Conservation (phyloP, 2,329 filamentous ascomycete species). For the Verticillium klebahnii region DNA sequence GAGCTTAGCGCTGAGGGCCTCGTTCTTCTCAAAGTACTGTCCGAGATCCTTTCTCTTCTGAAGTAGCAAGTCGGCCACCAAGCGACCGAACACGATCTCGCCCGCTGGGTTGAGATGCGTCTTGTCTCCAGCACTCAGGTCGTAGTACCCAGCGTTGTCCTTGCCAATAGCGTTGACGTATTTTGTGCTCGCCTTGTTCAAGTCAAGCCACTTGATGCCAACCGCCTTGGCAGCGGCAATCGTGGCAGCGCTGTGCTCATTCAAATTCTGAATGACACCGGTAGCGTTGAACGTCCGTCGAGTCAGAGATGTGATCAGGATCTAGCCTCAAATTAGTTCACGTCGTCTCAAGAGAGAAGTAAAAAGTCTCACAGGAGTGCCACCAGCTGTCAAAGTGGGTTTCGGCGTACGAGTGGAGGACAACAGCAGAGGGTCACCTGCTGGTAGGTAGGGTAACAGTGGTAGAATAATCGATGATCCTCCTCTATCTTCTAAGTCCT, state of each 20-base stretch:
- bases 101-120: conserved; percentile 54
- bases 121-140: conserved; percentile 37
- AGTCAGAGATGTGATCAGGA: conserved; percentile 52
- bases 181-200: conserved; percentile 43
- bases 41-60: conserved; percentile 14
- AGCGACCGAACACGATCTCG: conserved; percentile 49
- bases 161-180: conserved; percentile 50
- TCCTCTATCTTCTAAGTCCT: too few relatives aligned
- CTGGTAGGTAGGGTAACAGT: too few relatives aligned
- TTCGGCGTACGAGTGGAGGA: too few relatives aligned
- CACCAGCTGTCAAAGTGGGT: too few relatives aligned
- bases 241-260: conserved; percentile 38
- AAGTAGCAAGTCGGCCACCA: conserved; percentile 51
- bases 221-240: conserved; percentile 39
- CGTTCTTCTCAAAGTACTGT: conserved; percentile 20
- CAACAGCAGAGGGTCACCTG: too few relatives aligned
- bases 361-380: conserved; percentile 29
- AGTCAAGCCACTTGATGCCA: conserved; percentile 35
- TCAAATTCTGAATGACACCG: conserved; percentile 41
- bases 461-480: too few relatives aligned
- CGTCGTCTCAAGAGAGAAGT: too few relatives aligned
- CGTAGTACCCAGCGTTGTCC: conserved; percentile 39
- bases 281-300: conserved; percentile 31
- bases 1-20: conserved; percentile 27
- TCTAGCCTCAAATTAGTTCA: conserved; percentile 12